phyloP scores from a whole-genome alignment of 306 rosid genomes.

The Crotalaria pallida region DNA sequence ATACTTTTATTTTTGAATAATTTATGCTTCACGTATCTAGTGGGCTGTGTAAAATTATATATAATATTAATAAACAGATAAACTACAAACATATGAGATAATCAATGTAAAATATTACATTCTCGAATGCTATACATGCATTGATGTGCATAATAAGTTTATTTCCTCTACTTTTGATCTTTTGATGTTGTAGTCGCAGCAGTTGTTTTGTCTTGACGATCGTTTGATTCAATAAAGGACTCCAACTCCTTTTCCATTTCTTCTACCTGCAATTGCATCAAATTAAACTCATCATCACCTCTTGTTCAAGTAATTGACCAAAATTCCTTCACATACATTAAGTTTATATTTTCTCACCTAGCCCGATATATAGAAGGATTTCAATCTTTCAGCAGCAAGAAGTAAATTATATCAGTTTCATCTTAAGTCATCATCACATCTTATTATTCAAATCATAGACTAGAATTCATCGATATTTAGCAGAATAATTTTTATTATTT shows the following conservation, averaged over 20 bases:
- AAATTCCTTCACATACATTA: background rate
- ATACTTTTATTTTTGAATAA: too few species aligned
- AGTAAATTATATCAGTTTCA: slow-evolving; percentile 2
- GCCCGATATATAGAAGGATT: too few species aligned
- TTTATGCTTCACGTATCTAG: too few species aligned
- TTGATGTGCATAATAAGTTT: background rate
- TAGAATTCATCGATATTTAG: background rate
- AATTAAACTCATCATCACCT: background rate
- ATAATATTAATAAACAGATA: too few species aligned
- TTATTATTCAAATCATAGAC: background rate
- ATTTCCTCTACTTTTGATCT: background rate
- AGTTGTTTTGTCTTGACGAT: background rate
- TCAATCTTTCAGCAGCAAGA: background rate
- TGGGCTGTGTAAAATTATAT: too few species aligned
- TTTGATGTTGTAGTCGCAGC: background rate
- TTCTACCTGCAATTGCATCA: slow-evolving; percentile 35
- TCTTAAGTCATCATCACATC: background rate
- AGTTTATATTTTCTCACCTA: background rate
- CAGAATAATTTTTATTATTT: background rate
- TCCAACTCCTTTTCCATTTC: slow-evolving; percentile 27
- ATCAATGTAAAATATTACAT: too few species aligned
- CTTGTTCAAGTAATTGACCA: background rate
- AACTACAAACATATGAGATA: too few species aligned
- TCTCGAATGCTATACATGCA: too few species aligned
- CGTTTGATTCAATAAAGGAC: slow-evolving; percentile 16